These are phyloP conservation scores for Papiliotrema fonsecae DNA, from an alignment of 1,284 basidiomycete species.

Conservation along the genomic window DNA sequence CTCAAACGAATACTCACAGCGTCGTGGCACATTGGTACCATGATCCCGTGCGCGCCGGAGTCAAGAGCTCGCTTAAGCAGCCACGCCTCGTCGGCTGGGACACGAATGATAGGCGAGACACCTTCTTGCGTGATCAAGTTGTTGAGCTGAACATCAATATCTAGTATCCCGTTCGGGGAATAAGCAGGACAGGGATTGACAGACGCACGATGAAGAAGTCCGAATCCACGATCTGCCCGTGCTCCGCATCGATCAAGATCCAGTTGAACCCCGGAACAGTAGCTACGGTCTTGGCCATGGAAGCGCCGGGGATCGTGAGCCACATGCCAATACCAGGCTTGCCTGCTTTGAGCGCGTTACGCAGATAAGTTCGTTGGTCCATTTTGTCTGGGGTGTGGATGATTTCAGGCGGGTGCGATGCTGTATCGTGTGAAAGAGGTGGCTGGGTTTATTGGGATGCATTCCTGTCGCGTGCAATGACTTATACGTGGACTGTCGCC, in stretches of 20 bases:
- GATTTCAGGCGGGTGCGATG: too few relatives aligned
- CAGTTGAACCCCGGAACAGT: constrained; percentile 24
- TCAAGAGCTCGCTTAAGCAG: constrained; percentile 44
- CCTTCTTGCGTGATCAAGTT: constrained; percentile 24
- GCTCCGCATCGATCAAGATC: constrained; percentile 28
- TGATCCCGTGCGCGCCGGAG: constrained; percentile 34
- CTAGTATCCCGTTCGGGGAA: neutral
- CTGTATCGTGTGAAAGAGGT: too few relatives aligned
- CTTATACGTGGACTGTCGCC: too few relatives aligned
- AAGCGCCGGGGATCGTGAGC: constrained; percentile 5
- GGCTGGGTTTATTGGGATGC: too few relatives aligned
- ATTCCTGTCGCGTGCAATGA: too few relatives aligned
- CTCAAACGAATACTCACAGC: constrained; percentile 12
- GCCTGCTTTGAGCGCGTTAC: too few relatives aligned
- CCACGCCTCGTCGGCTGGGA: constrained; percentile 34
- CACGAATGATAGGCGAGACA: constrained; percentile 35
- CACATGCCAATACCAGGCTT: too few relatives aligned
- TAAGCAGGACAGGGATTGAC: neutral
- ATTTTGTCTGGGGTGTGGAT: too few relatives aligned
- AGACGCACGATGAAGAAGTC: constrained; percentile 21
- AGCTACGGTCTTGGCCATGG: constrained; percentile 13
- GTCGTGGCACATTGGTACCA: constrained; percentile 29
- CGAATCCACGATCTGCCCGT: constrained; percentile 20
- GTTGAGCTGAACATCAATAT: constrained; percentile 11
- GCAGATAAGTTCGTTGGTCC: too few relatives aligned